Base-by-base conservation (phyloP, 31 red algal species). In the Endocladia muricata region DNA sequence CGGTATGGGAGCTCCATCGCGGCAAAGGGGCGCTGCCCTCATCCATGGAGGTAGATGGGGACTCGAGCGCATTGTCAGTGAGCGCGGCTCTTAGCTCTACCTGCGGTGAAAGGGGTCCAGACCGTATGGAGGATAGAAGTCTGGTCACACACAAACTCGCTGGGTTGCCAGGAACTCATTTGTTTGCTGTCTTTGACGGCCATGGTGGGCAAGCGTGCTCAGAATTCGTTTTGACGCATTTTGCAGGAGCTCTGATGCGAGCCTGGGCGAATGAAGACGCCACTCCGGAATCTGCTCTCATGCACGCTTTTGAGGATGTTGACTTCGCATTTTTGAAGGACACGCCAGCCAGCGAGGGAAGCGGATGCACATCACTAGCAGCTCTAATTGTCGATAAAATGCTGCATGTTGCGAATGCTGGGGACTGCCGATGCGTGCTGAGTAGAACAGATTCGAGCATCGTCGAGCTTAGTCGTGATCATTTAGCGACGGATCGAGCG, bases 101-200 rank as follows among this genome's bases (percentile, higher is more conserved):
- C 37, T 74, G 85, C 34, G 94, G 94, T 36, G 63, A 69, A 47
- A 77, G 94, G 41, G 94, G 94, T 34, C 71, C 80, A 22, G 94
- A 97, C 41, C 86, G 94, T 15, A 97, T 97, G 94, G 94, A 97
- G 67, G 94, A 97, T 68, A 68, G 89, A 58, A 73, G 72, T 51
- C 49, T 94, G 22, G 75, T 91, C 22, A 37, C 38, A 41, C 43
- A 40, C 7, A 38, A 75, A 23, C 72, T 81, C 23, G 55, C 54
- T 19, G 51, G 29, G 11, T 62, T 67, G 25, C 69, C 74, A 23
- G 73, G 69, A 28, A 74, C 57, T 61, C 94, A 93, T 41, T 59
- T 94, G 62, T 77, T 90, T 35, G 89, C 77, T 4, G 94, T 97
- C 1, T 88, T 93, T 77, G 94, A 97, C 40, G 94, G 94, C 36